Conservation (phyloP, 495 filamentous ascomycete species). For the Aspergillus funiculosus region DNA sequence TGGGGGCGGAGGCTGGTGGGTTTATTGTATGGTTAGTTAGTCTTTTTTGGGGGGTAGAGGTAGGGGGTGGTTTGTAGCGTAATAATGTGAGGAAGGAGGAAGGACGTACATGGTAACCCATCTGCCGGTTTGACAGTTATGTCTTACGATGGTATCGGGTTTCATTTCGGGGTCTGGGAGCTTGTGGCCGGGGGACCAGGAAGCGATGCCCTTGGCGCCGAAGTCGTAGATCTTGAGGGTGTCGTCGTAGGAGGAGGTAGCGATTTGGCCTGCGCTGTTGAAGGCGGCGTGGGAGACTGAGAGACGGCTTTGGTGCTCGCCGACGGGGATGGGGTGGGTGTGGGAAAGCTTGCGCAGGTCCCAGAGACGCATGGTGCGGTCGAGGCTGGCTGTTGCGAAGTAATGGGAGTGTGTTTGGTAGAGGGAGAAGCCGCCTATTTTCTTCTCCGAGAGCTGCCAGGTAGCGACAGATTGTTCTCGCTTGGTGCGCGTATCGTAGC, state of each 20-base stretch:
- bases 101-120: slow-evolving; percentile 63
- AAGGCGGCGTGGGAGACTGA: slow-evolving; percentile 90
- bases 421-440: slow-evolving; percentile 89
- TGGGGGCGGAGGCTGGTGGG: slow-evolving; percentile 82
- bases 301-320: slow-evolving; percentile 72
- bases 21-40: slow-evolving; percentile 20
- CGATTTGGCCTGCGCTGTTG: slow-evolving; percentile 73
- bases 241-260: slow-evolving; percentile 91
- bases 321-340: slow-evolving; percentile 60
- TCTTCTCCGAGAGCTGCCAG: slow-evolving; percentile 81
- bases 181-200: slow-evolving; percentile 58
- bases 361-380: slow-evolving; percentile 87
- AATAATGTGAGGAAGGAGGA: neutral
- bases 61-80: neutral
- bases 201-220: slow-evolving; percentile 46
- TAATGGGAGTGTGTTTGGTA: slow-evolving; percentile 73
- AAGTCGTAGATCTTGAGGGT: slow-evolving; percentile 89
- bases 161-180: slow-evolving; percentile 57
- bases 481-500: slow-evolving; percentile 66
- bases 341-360: slow-evolving; percentile 75
- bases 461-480: slow-evolving; percentile 48
- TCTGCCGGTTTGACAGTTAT: slow-evolving; percentile 94
- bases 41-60: slow-evolving; percentile 4
- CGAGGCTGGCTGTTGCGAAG: slow-evolving; percentile 84
- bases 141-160: slow-evolving; percentile 62